Evolutionary conservation across 164 flowering plant species (phyloP), one percentile per base, ranked within the genome.

Genomic region (Magnolia sinica): DNA sequence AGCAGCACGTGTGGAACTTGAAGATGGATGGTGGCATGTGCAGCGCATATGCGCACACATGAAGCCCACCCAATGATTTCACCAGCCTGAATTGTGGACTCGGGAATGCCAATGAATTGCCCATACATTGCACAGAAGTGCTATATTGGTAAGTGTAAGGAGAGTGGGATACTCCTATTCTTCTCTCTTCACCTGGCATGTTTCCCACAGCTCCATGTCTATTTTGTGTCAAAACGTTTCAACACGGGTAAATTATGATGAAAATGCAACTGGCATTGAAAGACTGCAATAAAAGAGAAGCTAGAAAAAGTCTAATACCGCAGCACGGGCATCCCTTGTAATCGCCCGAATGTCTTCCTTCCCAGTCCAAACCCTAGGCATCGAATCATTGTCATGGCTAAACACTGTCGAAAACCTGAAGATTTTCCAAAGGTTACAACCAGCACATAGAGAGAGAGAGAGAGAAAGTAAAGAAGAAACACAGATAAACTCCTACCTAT

Each of bases 311-410:
- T 4, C 78, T 73, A 65, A 72, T 90, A 91, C 96, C 76, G 88
- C 85, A 72, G 90, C 63, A 45, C 84, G 88, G n/a, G 96, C 92
- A 66, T 78, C 85, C 74, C 78, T 91, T 13, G 93, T 91, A 37
- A 93, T 92, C 72, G 82, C 64, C 72, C 84, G 79, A 29, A 93
- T 88, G 80, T 93, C 91, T 81, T 91, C 98, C 73, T 88, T 91
- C 68, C 92, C 96, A 37, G 92, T 93, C 96, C 98, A 93, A 76
- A 87, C 86, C 79, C 98, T 82, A 29, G 96, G 98, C 87, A 92
- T 78, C 65, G 95, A 92, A 59, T 92, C 91, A 61, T 76, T 64
- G 73, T 92, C 96, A 79, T 84, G 90, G 76, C 82, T 87, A 77
- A 93, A 93, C 31, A 90, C 78, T 10, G 84, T 86, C 68, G 87